Percentiles rank a stretch among this genome's conserved stretches.
phyloP scores from a whole-genome alignment of 805 yeast species.

The Kazachstania viticola region DNA sequence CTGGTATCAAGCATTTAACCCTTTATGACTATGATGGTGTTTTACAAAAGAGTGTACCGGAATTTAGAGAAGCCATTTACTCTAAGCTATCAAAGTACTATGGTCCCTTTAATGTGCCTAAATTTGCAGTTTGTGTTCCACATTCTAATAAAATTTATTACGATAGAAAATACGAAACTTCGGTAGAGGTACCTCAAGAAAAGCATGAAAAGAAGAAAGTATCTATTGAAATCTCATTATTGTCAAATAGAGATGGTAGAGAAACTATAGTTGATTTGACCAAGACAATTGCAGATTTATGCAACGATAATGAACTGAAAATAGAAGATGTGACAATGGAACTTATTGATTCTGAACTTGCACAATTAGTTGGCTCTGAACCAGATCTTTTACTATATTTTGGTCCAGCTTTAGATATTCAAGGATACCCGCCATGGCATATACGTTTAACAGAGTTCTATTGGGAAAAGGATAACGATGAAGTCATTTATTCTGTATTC shows the following conservation, averaged over 20 bases:
- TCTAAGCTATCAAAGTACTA: conserved; percentile 58
- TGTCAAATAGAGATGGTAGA: conserved; percentile 76
- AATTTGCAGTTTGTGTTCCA: conserved; percentile 52
- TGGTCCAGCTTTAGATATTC: conserved; percentile 78
- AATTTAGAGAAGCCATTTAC: conserved; percentile 43
- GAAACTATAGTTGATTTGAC: conserved; percentile 83
- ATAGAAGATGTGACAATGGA: conserved; percentile 61
- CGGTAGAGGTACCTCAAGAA: too few species aligned
- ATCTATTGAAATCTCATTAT: conserved; percentile 52
- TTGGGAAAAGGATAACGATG: conserved; percentile 79
- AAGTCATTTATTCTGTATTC: conserved; percentile 74
- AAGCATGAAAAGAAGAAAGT: conserved; percentile 18
- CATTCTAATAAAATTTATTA: conserved; percentile 43
- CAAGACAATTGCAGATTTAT: conserved; percentile 70
- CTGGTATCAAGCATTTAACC: conserved; percentile 64
- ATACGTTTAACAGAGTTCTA: conserved; percentile 80
- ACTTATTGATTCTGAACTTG: conserved; percentile 61
- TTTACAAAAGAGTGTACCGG: conserved; percentile 42
- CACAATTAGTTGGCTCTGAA: conserved; percentile 74
- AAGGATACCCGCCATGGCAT: conserved; percentile 98
- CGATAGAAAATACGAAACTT: too few species aligned
- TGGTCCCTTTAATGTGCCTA: conserved; percentile 60
- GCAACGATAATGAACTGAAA: conserved; percentile 46
- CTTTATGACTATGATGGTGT: conserved; percentile 74
- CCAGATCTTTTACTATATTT: conserved; percentile 82